Evolutionary conservation across 2,329 filamentous ascomycete genomes (phyloP).

Genomic region (Beauveria sp.): DNA sequence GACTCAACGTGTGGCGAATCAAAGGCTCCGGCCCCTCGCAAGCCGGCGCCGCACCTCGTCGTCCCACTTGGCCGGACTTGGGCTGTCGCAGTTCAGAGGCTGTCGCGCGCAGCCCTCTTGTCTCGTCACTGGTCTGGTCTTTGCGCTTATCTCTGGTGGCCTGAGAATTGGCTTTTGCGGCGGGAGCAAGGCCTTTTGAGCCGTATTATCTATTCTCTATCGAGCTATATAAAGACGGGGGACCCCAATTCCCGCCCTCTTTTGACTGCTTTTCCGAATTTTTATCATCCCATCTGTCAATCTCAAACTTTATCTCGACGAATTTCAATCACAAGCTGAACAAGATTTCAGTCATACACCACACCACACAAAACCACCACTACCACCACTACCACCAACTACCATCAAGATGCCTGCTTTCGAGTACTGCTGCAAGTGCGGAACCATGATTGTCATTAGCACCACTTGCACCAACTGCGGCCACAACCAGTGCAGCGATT

Average conservation of each 20-base stretch:
- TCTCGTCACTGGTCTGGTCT: neutral
- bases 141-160: conserved; percentile 11
- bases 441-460: conserved; percentile 50
- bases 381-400: conserved; percentile 15
- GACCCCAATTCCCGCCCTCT: neutral
- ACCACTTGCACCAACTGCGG: conserved; percentile 42
- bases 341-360: neutral
- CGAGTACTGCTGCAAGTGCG: conserved; percentile 49
- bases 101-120: conserved; percentile 1
- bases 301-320: neutral
- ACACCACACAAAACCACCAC: neutral
- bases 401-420: conserved; percentile 34
- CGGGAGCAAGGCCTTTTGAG: neutral
- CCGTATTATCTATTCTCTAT: neutral
- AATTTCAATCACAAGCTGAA: neutral
- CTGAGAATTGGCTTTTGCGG: conserved; percentile 2
- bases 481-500: conserved; percentile 43
- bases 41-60: neutral
- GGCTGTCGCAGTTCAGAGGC: neutral
- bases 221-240: conserved; percentile 5
- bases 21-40: conserved; percentile 5
- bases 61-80: conserved; percentile 7
- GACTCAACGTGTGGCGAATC: neutral
- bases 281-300: neutral
- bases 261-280: neutral